Evolutionary conservation across 768 basidiomycete genomes (phyloP).

Genomic region (Tricholoma terreum): DNA sequence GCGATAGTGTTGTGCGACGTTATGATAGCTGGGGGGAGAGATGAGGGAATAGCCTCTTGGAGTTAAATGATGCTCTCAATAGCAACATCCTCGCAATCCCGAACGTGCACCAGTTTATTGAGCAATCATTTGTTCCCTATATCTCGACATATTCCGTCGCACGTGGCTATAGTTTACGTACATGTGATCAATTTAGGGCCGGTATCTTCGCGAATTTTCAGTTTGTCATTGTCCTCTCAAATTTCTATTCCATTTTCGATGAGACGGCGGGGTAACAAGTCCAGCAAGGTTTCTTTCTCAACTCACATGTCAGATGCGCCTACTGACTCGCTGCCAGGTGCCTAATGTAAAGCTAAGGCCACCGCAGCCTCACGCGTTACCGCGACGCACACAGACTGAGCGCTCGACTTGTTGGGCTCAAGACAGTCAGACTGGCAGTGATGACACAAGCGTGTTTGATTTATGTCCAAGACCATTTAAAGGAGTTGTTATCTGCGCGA

Average conservation of each 20-base stretch:
- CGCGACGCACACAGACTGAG: slow-evolving; percentile 21
- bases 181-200: slow-evolving; percentile 11
- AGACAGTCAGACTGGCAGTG: slow-evolving; percentile 48
- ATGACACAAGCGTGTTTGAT: slow-evolving; percentile 44
- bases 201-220: slow-evolving; percentile 15
- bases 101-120: no score
- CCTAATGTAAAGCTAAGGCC: slow-evolving; percentile 83
- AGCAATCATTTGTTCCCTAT: no score
- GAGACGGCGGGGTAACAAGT: slow-evolving; percentile 62
- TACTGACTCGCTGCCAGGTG: slow-evolving; percentile 43
- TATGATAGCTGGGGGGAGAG: no score
- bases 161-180: no score
- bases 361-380: slow-evolving; percentile 37
- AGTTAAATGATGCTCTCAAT: no score
- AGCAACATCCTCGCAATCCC: no score
- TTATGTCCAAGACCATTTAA: slow-evolving; percentile 66
- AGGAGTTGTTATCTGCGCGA: slow-evolving; percentile 66
- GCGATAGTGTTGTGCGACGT: no score
- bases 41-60: no score
- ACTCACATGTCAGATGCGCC: not conserved
- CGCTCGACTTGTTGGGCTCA: slow-evolving; percentile 39
- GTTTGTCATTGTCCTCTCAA: not conserved
- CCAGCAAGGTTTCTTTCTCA: slow-evolving; percentile 47
- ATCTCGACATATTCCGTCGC: no score
- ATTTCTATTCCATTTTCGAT: slow-evolving; percentile 18